These are phyloP conservation scores for Glycyrrhiza uralensis DNA, from an alignment of 306 rosid genomes.

Conservation along the genomic window DNA sequence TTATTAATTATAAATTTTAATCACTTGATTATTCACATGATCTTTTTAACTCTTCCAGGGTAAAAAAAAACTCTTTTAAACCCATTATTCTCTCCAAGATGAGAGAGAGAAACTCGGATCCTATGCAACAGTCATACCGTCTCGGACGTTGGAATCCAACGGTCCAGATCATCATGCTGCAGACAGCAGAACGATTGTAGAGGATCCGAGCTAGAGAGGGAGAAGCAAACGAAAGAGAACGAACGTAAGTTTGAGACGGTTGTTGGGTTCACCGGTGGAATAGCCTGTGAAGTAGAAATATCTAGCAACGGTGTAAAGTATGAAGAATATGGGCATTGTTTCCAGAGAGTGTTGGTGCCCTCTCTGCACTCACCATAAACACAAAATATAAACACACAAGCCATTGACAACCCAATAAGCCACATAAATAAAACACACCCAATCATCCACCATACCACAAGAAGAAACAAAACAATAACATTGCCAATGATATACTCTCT, in stretches of 20 bases:
- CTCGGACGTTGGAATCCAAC: too few species aligned
- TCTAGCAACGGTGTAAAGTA: conserved; percentile 39
- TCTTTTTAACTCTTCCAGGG: background rate
- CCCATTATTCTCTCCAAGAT: too few species aligned
- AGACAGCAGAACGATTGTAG: too few species aligned
- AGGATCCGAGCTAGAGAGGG: too few species aligned
- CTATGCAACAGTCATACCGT: too few species aligned
- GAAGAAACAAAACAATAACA: too few species aligned
- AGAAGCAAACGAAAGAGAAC: background rate
- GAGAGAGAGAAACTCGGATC: too few species aligned
- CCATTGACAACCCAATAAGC: background rate
- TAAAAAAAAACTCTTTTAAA: background rate
- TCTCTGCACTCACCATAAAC: conserved; percentile 38
- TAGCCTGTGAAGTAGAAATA: conserved; percentile 76
- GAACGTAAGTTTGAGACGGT: conserved; percentile 59
- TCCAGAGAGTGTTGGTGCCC: conserved; percentile 82
- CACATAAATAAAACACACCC: background rate
- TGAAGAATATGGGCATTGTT: conserved; percentile 50
- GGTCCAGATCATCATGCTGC: too few species aligned
- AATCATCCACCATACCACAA: background rate
- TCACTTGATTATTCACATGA: background rate
- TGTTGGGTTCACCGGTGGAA: conserved; percentile 61
- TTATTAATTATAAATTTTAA: background rate
- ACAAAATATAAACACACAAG: background rate
- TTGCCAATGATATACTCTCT: too few species aligned